Conservation (phyloP, 2,329 filamentous ascomycete species). For the Penicillium brevicompactum region DNA sequence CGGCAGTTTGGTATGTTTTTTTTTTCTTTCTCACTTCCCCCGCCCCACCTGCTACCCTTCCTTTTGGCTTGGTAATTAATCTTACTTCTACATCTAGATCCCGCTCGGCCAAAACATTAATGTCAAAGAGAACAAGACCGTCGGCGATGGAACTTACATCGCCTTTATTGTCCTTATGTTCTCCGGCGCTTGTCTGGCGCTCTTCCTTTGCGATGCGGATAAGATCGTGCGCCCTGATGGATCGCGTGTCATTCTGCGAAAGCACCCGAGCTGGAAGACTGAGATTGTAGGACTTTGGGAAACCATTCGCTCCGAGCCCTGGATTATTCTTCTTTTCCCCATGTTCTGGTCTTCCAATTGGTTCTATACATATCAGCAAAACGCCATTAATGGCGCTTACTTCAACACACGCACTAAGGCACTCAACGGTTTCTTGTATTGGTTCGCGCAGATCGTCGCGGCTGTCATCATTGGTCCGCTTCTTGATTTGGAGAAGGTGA, state of each 20-base stretch:
- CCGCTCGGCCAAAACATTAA: slow-evolving; percentile 47
- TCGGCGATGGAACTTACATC: slow-evolving; percentile 74
- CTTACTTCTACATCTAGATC: slow-evolving; percentile 27
- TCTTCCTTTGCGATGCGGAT: slow-evolving; percentile 69
- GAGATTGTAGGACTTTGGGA: slow-evolving; percentile 75
- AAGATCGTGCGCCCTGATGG: slow-evolving; percentile 74
- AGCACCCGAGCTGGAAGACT: slow-evolving; percentile 79
- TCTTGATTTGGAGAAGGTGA: slow-evolving; percentile 62
- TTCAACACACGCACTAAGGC: slow-evolving; percentile 74
- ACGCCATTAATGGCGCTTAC: slow-evolving; percentile 66
- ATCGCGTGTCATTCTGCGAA: slow-evolving; percentile 78
- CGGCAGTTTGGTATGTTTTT: slow-evolving; percentile 62
- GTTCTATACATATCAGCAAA: slow-evolving; percentile 79
- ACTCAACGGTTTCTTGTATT: slow-evolving; percentile 75
- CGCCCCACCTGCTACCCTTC: too few species aligned
- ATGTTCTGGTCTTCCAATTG: slow-evolving; percentile 79
- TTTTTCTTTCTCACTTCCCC: background rate
- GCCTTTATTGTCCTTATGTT: slow-evolving; percentile 81
- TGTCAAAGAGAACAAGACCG: slow-evolving; percentile 34
- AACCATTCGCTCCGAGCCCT: slow-evolving; percentile 69
- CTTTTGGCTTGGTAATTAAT: too few species aligned
- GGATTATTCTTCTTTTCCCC: slow-evolving; percentile 73
- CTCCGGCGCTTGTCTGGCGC: slow-evolving; percentile 68
- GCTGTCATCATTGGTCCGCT: slow-evolving; percentile 70
- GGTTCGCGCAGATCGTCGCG: slow-evolving; percentile 73